phyloP scores from a whole-genome alignment of 768 basidiomycete genomes.

The Leccinellum luteum region DNA sequence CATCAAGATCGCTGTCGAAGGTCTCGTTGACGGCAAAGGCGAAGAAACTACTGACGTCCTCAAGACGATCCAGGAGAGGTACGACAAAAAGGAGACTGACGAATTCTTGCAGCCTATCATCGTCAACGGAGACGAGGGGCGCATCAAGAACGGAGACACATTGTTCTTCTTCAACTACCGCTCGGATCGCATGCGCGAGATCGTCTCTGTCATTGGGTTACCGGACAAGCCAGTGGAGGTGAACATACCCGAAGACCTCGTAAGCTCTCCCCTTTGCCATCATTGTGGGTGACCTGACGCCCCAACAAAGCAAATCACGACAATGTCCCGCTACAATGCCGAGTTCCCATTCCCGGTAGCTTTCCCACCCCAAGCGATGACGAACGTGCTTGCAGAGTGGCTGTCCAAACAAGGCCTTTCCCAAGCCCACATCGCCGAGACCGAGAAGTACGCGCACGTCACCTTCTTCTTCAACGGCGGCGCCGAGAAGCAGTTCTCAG shows the following conservation, averaged over 20 bases:
- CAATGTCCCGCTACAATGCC: conserved; percentile 91
- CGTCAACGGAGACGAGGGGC: conserved; percentile 71
- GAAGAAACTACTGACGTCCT: conserved; percentile 58
- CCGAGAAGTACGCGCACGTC: conserved; percentile 97
- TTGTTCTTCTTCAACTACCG: conserved; percentile 98
- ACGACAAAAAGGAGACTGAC: conserved; percentile 84
- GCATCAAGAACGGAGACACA: conserved; percentile 86
- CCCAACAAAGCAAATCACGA: conserved; percentile 66
- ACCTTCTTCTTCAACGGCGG: conserved; percentile 99
- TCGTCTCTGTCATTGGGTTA: conserved; percentile 75
- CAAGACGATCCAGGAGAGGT: conserved; percentile 67
- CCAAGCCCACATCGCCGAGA: conserved; percentile 93
- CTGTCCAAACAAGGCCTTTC: conserved; percentile 73
- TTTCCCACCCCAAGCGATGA: conserved; percentile 93
- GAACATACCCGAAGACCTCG: conserved; percentile 75
- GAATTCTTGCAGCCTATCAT: conserved; percentile 97
- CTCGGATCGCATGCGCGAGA: conserved; percentile 94
- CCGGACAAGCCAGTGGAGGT: conserved; percentile 85
- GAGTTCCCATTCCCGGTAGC: conserved; percentile 89
- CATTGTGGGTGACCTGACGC: neutral
- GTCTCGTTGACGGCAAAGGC: conserved; percentile 68
- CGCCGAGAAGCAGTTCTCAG: conserved; percentile 85
- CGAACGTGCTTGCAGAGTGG: conserved; percentile 94
- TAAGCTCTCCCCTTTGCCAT: conserved; percentile 34
- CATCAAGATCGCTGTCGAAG: conserved; percentile 85